Conservation (phyloP, 768 basidiomycete species). For the Leucocoprinus leucothites region DNA sequence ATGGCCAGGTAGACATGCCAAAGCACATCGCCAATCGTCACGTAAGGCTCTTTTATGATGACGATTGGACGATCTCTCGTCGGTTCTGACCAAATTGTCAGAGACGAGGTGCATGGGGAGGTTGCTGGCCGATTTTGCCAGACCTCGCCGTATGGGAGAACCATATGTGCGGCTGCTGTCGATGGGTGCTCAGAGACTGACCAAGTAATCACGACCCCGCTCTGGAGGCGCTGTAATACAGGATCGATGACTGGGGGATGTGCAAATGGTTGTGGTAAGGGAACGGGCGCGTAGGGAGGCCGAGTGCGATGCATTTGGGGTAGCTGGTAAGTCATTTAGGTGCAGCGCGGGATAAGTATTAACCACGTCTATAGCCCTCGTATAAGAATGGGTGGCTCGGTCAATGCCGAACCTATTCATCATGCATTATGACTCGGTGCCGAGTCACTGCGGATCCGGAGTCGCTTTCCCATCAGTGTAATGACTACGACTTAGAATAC, state of each 20-base stretch:
- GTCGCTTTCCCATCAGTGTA: background rate
- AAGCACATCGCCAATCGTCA: slow-evolving; percentile 6
- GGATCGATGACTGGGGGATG: background rate
- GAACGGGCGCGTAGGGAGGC: background rate
- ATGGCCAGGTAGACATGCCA: background rate
- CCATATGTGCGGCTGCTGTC: background rate
- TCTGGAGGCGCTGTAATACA: background rate
- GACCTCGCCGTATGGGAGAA: background rate
- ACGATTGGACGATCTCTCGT: slow-evolving; percentile 8
- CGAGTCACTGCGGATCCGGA: slow-evolving; percentile 12
- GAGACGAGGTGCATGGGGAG: background rate
- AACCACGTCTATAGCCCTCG: background rate
- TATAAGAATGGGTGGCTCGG: background rate
- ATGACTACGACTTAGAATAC: background rate
- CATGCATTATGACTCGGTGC: slow-evolving; percentile 5
- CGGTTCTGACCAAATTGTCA: slow-evolving; percentile 7
- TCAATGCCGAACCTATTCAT: slow-evolving; percentile 1
- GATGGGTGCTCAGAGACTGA: slow-evolving; percentile 5
- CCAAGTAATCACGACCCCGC: background rate
- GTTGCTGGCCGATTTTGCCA: slow-evolving; percentile 7
- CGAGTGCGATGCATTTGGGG: background rate
- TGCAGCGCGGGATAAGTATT: background rate
- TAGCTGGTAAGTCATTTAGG: slow-evolving; percentile 2
- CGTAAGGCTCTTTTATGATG: background rate
- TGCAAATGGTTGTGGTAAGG: background rate